Evolutionary conservation across 352 stramenopile species (phyloP).

Genomic region (Globisporangium heterothallicum): DNA sequence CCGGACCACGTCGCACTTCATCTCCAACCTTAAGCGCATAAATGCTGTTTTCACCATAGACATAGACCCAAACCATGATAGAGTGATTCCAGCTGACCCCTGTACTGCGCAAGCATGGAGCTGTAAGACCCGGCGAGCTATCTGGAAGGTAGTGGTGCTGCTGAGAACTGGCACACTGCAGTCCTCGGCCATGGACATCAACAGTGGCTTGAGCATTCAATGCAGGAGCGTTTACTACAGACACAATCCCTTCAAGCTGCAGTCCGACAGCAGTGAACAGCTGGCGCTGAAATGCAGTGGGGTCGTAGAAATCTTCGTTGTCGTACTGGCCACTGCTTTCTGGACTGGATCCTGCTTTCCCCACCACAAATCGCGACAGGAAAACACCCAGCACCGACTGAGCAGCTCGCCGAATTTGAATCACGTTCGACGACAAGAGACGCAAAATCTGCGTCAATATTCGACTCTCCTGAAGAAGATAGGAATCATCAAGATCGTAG

Average conservation of each 20-base stretch:
- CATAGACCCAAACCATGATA: conserved; percentile 74
- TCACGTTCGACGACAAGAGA: conserved; percentile 38
- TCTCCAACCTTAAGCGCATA: conserved; percentile 69
- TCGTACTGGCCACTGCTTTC: conserved; percentile 12
- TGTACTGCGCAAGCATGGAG: conserved; percentile 22
- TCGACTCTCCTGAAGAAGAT: conserved; percentile 60
- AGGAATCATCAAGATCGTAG: conserved; percentile 72
- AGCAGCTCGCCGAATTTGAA: conserved; percentile 39
- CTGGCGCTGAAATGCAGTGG: conserved; percentile 56
- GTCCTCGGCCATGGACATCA: neutral
- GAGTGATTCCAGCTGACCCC: conserved; percentile 64
- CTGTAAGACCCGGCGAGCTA: conserved; percentile 32
- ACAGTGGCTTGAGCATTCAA: neutral
- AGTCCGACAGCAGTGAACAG: conserved; percentile 61
- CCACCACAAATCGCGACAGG: conserved; percentile 55
- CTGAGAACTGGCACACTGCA: neutral
- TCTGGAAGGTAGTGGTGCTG: conserved; percentile 30
- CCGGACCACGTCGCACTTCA: conserved; percentile 51
- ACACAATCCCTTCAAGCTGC: conserved; percentile 51
- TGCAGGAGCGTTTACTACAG: conserved; percentile 12
- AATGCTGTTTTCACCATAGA: conserved; percentile 25
- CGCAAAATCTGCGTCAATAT: conserved; percentile 48
- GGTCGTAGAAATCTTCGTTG: conserved; percentile 23
- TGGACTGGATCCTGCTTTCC: conserved; percentile 15
- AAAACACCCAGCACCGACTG: conserved; percentile 57